Conservation (phyloP, 2,329 filamentous ascomycete species). For the Lecanicillium sp. region DNA sequence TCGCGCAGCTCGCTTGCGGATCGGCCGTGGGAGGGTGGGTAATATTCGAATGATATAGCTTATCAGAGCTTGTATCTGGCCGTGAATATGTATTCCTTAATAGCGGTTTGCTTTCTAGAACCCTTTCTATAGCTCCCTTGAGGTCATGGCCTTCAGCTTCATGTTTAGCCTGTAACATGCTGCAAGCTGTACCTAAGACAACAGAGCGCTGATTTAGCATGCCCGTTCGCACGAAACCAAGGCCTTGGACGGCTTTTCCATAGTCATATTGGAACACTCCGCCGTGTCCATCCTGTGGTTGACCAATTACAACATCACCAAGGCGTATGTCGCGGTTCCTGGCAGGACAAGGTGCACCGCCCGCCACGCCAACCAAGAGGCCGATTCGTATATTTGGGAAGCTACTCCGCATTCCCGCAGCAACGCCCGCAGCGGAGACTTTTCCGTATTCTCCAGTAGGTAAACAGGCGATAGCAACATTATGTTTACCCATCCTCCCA, state of each 20-base stretch:
- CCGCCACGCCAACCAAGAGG: conserved; percentile 22
- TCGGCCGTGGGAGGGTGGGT: too few species aligned
- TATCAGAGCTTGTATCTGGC: too few species aligned
- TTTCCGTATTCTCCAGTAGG: conserved; percentile 12
- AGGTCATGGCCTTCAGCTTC: too few species aligned
- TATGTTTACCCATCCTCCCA: conserved; percentile 12
- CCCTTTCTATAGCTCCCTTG: too few species aligned
- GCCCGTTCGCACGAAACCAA: conserved; percentile 9
- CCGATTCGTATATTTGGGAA: conserved; percentile 22
- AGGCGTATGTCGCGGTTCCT: conserved; percentile 24
- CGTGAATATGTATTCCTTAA: too few species aligned
- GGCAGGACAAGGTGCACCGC: conserved; percentile 28
- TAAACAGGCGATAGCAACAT: conserved; percentile 14
- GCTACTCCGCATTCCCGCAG: conserved; percentile 19
- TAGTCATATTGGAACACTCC: conserved; percentile 20
- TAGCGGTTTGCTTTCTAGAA: too few species aligned
- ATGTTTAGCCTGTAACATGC: too few species aligned
- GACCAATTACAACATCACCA: conserved; percentile 17
- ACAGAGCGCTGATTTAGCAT: conserved; percentile 13
- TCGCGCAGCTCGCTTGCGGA: too few species aligned
- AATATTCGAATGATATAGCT: too few species aligned
- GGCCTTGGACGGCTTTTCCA: conserved; percentile 14
- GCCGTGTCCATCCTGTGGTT: conserved; percentile 1
- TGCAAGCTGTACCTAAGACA: too few species aligned
- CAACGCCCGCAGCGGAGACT: conserved; percentile 16